These are phyloP conservation scores for Hyaloscypha bicolor DNA, from an alignment of 495 filamentous ascomycete species.

Conservation along the genomic window DNA sequence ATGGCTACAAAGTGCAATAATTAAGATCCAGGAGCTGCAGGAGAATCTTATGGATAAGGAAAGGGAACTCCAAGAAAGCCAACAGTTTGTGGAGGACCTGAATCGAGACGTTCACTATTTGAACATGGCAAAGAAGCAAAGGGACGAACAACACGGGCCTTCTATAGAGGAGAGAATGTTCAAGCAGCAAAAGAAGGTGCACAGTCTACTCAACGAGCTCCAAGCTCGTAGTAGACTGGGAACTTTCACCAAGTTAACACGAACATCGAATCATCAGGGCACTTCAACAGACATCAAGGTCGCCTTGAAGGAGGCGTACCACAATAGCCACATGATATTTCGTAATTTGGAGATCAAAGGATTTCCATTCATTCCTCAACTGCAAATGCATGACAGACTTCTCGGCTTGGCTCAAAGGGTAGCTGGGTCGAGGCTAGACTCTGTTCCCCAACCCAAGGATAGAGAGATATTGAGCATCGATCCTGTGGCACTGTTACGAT, in stretches of 20 bases:
- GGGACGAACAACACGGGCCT: not conserved
- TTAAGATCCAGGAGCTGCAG: conserved; percentile 2
- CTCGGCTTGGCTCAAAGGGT: not conserved
- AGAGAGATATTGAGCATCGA: not conserved
- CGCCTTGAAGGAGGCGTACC: not conserved
- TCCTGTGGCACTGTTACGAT: conserved; percentile 4
- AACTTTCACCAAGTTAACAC: not conserved
- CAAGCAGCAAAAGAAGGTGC: not conserved
- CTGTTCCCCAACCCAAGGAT: not conserved
- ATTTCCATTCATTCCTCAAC: not conserved
- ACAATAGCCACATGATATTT: not conserved
- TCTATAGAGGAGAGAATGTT: not conserved
- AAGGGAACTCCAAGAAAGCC: not conserved
- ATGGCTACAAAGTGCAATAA: not conserved
- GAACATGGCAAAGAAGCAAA: not conserved
- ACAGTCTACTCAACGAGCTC: not conserved
- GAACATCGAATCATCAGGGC: not conserved
- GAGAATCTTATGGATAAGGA: not conserved
- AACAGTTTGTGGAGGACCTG: not conserved
- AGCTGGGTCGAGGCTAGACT: not conserved
- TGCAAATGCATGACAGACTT: not conserved
- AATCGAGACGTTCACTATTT: not conserved
- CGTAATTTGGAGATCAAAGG: not conserved
- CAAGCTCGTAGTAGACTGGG: not conserved
- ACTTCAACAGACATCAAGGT: not conserved